Evolutionary conservation across 2,329 filamentous ascomycete genomes (phyloP).

Genomic region (Gnomoniopsis sp.): DNA sequence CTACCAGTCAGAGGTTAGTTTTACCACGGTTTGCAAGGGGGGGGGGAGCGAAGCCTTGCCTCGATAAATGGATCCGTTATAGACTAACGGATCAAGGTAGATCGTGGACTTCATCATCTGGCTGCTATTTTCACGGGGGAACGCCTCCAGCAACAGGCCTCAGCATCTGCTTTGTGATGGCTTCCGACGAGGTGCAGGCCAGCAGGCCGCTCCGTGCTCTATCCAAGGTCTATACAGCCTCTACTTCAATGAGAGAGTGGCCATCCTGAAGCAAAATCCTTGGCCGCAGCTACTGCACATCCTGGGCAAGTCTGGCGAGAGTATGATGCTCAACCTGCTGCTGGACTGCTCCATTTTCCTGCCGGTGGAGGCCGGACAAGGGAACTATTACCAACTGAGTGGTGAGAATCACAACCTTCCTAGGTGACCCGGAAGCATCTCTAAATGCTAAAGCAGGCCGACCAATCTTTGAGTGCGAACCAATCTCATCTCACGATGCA

Average conservation of each 20-base stretch:
- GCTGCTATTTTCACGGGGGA: slow-evolving; percentile 65
- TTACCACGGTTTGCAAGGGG: neutral
- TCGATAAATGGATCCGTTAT: neutral
- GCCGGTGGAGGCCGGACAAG: slow-evolving; percentile 53
- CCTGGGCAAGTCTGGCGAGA: slow-evolving; percentile 71
- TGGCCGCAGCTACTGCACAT: slow-evolving; percentile 76
- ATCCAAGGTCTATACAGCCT: slow-evolving; percentile 65
- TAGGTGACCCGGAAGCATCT: slow-evolving; percentile 15
- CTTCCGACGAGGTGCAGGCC: slow-evolving; percentile 52
- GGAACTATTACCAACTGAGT: slow-evolving; percentile 75
- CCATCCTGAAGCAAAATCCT: slow-evolving; percentile 61
- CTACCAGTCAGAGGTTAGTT: slow-evolving; percentile 62
- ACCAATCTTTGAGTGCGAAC: slow-evolving; percentile 14
- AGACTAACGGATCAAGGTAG: slow-evolving; percentile 36
- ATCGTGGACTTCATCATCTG: slow-evolving; percentile 76
- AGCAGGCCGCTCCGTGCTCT: slow-evolving; percentile 18
- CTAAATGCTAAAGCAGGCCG: slow-evolving; percentile 1
- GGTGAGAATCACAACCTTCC: slow-evolving; percentile 46
- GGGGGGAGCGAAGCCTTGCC: neutral
- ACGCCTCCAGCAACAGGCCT: slow-evolving; percentile 47
- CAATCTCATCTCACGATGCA: neutral
- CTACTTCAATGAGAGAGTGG: slow-evolving; percentile 68
- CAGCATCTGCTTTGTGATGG: slow-evolving; percentile 82
- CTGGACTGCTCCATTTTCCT: slow-evolving; percentile 75
- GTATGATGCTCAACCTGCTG: slow-evolving; percentile 73